Evolutionary conservation across 805 yeast genomes (phyloP).

Genomic region (Lipomyces starkeyi): DNA sequence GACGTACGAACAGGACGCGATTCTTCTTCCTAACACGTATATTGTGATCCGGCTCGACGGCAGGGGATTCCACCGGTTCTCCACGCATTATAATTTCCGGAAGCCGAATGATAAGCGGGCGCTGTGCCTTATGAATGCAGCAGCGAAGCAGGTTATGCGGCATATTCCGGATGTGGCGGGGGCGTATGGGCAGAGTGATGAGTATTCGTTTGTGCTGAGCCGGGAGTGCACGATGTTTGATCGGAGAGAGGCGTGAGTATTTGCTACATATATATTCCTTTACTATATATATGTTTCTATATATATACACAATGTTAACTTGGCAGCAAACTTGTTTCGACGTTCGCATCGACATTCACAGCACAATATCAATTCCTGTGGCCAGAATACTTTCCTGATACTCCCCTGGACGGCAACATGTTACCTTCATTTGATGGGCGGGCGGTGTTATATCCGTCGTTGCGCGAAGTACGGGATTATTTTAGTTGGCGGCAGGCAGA

Average conservation of each 20-base stretch:
- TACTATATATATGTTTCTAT: too few species aligned
- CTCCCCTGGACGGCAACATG: slow-evolving; percentile 55
- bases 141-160: slow-evolving; percentile 70
- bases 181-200: slow-evolving; percentile 96
- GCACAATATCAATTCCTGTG: slow-evolving; percentile 75
- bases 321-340: slow-evolving; percentile 69
- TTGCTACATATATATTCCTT: background rate
- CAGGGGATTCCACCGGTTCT: slow-evolving; percentile 84
- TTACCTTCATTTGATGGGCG: slow-evolving; percentile 92
- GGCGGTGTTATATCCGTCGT: slow-evolving; percentile 81
- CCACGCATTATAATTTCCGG: slow-evolving; percentile 70
- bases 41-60: slow-evolving; percentile 91
- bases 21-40: slow-evolving; percentile 77
- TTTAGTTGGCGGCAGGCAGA: slow-evolving; percentile 95
- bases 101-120: slow-evolving; percentile 91
- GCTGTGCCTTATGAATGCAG: slow-evolving; percentile 75
- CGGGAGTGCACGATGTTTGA: slow-evolving; percentile 73
- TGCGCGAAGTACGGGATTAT: slow-evolving; percentile 70
- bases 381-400: slow-evolving; percentile 61
- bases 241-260: slow-evolving; percentile 62
- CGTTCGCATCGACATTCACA: slow-evolving; percentile 82
- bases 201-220: slow-evolving; percentile 80
- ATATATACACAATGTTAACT: background rate
- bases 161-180: slow-evolving; percentile 72
- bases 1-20: slow-evolving; percentile 74